Evolutionary conservation across 208 protist species (phyloP).

Genomic region (Trypanosoma mega): DNA sequence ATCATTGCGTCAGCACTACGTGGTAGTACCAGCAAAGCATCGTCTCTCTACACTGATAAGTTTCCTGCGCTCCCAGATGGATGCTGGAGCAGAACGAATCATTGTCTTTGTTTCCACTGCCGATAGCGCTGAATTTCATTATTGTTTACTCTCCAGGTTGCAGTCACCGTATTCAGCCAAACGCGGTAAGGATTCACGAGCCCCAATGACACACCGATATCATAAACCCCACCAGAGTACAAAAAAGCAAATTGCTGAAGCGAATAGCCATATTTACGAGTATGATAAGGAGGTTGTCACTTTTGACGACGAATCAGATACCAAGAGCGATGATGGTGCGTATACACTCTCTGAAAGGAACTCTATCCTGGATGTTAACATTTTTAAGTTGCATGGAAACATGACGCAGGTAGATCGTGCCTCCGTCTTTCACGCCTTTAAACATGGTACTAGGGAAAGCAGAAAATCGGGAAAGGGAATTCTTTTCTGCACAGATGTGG

Average conservation of each 20-base stretch:
- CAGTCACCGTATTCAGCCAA: conserved; percentile 50
- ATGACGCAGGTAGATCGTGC: conserved; percentile 78
- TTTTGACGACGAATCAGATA: conserved; percentile 36
- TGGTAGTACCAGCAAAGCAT: conserved; percentile 62
- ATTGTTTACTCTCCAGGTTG: conserved; percentile 53
- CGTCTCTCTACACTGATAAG: conserved; percentile 57
- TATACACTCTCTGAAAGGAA: conserved; percentile 93
- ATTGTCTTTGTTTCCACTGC: conserved; percentile 82
- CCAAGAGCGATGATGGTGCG: conserved; percentile 37
- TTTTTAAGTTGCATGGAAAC: conserved; percentile 85
- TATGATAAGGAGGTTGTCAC: conserved; percentile 17
- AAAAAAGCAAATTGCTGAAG: conserved; percentile 25
- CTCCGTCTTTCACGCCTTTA: conserved; percentile 76
- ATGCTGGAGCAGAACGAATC: conserved; percentile 38
- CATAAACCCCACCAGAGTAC: conserved; percentile 16
- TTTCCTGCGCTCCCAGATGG: conserved; percentile 64
- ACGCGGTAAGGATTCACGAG: neutral
- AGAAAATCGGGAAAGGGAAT: conserved; percentile 42
- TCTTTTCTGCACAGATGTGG: conserved; percentile 95
- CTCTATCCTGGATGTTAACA: conserved; percentile 93
- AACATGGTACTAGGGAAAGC: conserved; percentile 40
- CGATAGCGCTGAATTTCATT: conserved; percentile 80
- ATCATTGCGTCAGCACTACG: conserved; percentile 66
- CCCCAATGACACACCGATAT: neutral
- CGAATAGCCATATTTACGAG: conserved; percentile 22